phyloP scores from a whole-genome alignment of 2,329 filamentous ascomycete species.

The Arachnopeziza araneosa region DNA sequence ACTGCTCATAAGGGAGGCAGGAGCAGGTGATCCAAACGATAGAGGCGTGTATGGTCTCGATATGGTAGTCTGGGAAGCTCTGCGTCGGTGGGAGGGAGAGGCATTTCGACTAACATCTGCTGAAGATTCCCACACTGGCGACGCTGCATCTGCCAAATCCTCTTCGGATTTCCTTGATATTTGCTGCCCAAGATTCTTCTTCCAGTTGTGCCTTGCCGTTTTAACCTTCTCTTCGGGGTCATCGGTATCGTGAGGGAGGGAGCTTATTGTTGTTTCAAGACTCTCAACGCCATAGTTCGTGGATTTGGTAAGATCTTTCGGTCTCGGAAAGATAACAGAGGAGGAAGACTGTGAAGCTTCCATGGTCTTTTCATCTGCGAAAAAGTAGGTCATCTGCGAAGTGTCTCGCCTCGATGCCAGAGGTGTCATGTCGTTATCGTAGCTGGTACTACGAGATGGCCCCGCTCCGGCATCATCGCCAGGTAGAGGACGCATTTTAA shows the following conservation, averaged over 20 bases:
- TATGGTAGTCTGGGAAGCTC: conserved; percentile 29
- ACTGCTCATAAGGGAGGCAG: conserved; percentile 41
- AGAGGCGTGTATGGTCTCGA: conserved; percentile 43
- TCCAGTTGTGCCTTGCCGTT: conserved; percentile 26
- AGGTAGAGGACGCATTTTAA: conserved; percentile 41
- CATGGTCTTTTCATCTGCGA: conserved; percentile 45
- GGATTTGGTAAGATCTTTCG: conserved; percentile 33
- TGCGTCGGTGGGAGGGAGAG: conserved; percentile 27
- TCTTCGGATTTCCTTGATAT: conserved; percentile 20
- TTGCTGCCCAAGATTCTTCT: conserved; percentile 20
- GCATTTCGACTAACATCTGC: conserved; percentile 30
- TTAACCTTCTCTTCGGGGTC: conserved; percentile 23
- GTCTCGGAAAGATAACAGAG: conserved; percentile 25
- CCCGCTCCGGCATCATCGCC: conserved; percentile 38
- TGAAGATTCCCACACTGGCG: conserved; percentile 30
- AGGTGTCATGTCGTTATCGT: conserved; percentile 34
- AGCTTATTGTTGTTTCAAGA: conserved; percentile 30
- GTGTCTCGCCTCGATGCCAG: conserved; percentile 29
- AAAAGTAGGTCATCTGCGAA: conserved; percentile 47
- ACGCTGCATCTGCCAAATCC: conserved; percentile 19
- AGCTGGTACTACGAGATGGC: conserved; percentile 35
- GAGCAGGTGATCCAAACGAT: conserved; percentile 36
- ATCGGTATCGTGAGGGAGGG: conserved; percentile 25
- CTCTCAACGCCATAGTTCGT: conserved; percentile 30
- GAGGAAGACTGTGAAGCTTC: conserved; percentile 35